phyloP scores from a whole-genome alignment of 2,329 filamentous ascomycete species.

The Cladosporium colombiae region DNA sequence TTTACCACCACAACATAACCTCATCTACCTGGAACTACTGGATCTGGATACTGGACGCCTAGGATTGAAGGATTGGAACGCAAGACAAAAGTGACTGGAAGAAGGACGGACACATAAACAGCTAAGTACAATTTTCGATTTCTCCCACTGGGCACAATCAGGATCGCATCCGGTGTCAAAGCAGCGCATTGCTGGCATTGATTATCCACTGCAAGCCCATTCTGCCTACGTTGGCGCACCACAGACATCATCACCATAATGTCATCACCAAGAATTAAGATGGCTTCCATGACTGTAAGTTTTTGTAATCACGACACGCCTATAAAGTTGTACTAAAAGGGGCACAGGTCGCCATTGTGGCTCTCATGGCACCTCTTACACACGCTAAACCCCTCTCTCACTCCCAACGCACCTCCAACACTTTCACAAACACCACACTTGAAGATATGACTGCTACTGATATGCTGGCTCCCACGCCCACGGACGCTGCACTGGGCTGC shows the following conservation, averaged over 20 bases:
- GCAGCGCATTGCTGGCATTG: neutral
- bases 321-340: neutral
- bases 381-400: slow-evolving; percentile 14
- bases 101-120: neutral
- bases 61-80: neutral
- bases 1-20: neutral
- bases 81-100: neutral
- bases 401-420: slow-evolving; percentile 17
- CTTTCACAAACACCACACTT: slow-evolving; percentile 16
- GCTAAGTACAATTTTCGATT: slow-evolving; percentile 13
- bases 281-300: slow-evolving; percentile 16
- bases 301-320: neutral
- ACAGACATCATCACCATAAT: neutral
- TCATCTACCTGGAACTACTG: neutral
- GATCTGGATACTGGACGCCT: slow-evolving; percentile 4
- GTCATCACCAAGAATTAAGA: neutral
- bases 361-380: slow-evolving; percentile 13
- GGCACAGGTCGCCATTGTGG: slow-evolving; percentile 11
- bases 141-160: neutral
- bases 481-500: slow-evolving; percentile 7
- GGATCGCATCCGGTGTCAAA: neutral
- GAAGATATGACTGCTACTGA: slow-evolving; percentile 17
- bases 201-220: neutral
- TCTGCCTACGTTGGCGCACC: neutral
- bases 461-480: slow-evolving; percentile 11